phyloP scores from a whole-genome alignment of 1,139 yeast species.

The Meyerozyma elateridarum region DNA sequence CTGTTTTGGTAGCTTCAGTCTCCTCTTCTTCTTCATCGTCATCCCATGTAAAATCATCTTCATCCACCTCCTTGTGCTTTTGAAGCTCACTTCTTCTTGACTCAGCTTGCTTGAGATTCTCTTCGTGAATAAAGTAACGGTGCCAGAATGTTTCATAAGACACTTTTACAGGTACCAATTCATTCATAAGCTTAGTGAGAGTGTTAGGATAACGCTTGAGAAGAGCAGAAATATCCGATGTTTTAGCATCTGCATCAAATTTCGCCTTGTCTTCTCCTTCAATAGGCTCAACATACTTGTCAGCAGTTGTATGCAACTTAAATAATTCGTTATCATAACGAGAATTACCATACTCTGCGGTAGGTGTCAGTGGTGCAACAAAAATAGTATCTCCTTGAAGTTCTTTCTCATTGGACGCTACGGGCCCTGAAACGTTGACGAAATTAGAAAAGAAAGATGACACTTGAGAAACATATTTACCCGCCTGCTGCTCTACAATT shows the following conservation, averaged over 20 bases:
- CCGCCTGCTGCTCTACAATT: conserved; percentile 59
- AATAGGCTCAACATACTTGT: conserved; percentile 17
- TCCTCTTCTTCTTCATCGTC: conserved; percentile 40
- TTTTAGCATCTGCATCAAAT: conserved; percentile 47
- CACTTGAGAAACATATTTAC: conserved; percentile 51
- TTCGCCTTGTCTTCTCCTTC: conserved; percentile 23
- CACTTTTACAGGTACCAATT: conserved; percentile 62
- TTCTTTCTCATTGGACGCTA: conserved; percentile 11
- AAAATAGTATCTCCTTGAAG: conserved; percentile 21
- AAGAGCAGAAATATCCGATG: conserved; percentile 47
- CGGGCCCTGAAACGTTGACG: conserved; percentile 29
- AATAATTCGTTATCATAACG: conserved; percentile 39
- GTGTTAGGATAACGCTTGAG: conserved; percentile 46
- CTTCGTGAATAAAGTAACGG: conserved; percentile 57
- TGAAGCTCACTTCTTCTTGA: conserved; percentile 60
- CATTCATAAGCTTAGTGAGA: conserved; percentile 54
- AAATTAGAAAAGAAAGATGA: conserved; percentile 56
- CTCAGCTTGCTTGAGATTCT: conserved; percentile 58
- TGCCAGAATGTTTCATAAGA: conserved; percentile 69
- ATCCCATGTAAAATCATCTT: conserved; percentile 15
- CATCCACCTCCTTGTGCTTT: conserved; percentile 19
- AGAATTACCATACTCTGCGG: conserved; percentile 32
- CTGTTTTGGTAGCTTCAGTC: conserved; percentile 25
- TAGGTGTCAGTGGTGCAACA: conserved; percentile 17
- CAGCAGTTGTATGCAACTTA: conserved; percentile 33